Percentiles rank a stretch among this genome's conserved stretches.
Conservation (phyloP, 75 land plant genomes). For the Pseudotsuga menziesii region DNA sequence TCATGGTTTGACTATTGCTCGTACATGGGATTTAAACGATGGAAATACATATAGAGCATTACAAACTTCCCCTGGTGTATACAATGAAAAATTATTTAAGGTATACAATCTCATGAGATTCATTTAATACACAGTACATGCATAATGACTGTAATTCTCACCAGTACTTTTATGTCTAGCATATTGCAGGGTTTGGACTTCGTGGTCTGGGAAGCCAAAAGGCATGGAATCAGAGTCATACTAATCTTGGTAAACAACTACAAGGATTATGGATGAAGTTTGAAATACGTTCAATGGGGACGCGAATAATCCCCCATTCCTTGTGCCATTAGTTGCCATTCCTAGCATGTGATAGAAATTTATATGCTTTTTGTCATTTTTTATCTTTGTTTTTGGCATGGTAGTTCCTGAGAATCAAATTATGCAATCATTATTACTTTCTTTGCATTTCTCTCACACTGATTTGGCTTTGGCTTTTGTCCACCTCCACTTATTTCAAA, state of each 20-base stretch:
- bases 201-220: conserved; percentile 72
- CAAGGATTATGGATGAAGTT: conserved; percentile 67
- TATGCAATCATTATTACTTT: no score
- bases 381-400: no score
- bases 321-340: no score
- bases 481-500: no score
- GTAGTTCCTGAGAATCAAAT: no score
- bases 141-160: no score
- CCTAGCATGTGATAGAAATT: no score
- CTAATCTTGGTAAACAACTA: conserved; percentile 79
- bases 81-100: conserved; percentile 64
- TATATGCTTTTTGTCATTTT: no score
- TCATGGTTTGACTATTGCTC: conserved; percentile 48
- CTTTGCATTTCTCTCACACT: no score
- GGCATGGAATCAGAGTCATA: conserved; percentile 61
- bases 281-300: conserved; percentile 91
- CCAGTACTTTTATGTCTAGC: neutral
- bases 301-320: no score
- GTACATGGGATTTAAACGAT: conserved; percentile 91
- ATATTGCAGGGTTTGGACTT: conserved; percentile 73
- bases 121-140: no score
- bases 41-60: conserved; percentile 43
- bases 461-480: no score
- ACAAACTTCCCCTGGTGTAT: conserved; percentile 60
- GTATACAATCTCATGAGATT: conserved; percentile 13